A percentile compares a stretch with the other conserved stretches of the same genome.
Evolutionary conservation across 139 green algal genomes (phyloP).

Genomic region (Gonium pectorale): DNA sequence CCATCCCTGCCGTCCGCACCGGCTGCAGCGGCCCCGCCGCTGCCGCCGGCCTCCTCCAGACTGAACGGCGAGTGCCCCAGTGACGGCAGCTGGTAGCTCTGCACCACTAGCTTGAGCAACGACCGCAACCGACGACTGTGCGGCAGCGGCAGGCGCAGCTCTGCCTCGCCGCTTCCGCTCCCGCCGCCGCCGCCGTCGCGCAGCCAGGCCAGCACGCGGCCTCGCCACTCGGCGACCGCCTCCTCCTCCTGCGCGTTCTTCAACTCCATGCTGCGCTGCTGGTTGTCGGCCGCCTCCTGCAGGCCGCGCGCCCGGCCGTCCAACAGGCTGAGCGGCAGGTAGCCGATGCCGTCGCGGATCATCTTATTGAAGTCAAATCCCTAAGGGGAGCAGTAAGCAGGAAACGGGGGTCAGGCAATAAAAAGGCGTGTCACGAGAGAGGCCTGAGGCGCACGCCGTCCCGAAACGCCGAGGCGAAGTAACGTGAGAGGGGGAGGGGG

Average conservation of each 20-base stretch:
- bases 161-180: background rate
- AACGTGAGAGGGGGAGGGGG: too few species aligned
- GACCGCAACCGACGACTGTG: background rate
- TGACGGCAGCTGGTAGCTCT: slow-evolving; percentile 25
- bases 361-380: slow-evolving; percentile 87
- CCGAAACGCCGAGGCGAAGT: too few species aligned
- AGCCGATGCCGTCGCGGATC: slow-evolving; percentile 76
- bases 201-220: slow-evolving; percentile 8
- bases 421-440: too few species aligned
- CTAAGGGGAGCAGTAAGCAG: too few species aligned
- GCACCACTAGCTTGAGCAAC: slow-evolving; percentile 14
- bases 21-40: background rate
- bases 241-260: background rate
- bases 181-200: background rate
- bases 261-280: background rate
- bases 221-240: background rate
- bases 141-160: slow-evolving; percentile 30
- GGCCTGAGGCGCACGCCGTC: too few species aligned
- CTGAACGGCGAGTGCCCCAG: background rate
- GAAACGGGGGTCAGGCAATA: too few species aligned
- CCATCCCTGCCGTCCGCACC: background rate
- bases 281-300: background rate
- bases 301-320: background rate
- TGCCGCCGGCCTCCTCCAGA: background rate
- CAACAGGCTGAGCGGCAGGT: slow-evolving; percentile 49